Base-by-base conservation (phyloP, 257 asterid species). In the Ilex aquifolium region DNA sequence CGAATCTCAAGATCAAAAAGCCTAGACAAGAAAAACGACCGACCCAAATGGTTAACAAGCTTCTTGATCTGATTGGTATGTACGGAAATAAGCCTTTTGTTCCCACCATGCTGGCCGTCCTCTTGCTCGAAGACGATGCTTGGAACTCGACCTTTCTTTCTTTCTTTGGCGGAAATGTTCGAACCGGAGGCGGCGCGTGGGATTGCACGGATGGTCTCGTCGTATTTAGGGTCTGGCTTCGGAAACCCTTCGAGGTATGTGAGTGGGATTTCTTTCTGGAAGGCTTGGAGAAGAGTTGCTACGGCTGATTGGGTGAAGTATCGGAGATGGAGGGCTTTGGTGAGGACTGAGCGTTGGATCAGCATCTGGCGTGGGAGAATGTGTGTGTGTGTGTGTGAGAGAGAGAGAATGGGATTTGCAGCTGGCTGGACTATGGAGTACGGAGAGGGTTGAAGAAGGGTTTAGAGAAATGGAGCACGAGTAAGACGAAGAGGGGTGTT, bases 51-150 rank as follows among this genome's bases (percentile, higher is more conserved):
- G 68, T 53, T 83, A 21, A 93, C 96, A 30, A 93, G 97, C 79
- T 94, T 94, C 84, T 87, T 90, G 29, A 94, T 83, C 94, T 90
- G 97, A 62, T 94, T 94, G 12, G 69, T 62, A 60, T 83, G 85
- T 6, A 94, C 95, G 3, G 97, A 85, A 62, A 94, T 77, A 60
- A 94, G 95, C 62, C 95, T 84, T 80, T 94, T 90, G 71, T 85
- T 93, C 64, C 97, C 97, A 31, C 99, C 99, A 65, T 82, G 85
- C 74, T 93, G 92, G 16, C 97, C 99, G 57, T 93, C 95, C 31
- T 90, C 95, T 55, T 91, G 92, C 82, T 93, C 96, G 71, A 90
- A 90, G 13, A 93, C 89, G 60, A 93, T 88, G 74, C 96, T 85
- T 1, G 97, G 99, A 0, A 88, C 92, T 14, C 91, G 83, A 11